Conservation (phyloP, 192 early-diverging fungal genomes). For the Chytriomyces sp. region DNA sequence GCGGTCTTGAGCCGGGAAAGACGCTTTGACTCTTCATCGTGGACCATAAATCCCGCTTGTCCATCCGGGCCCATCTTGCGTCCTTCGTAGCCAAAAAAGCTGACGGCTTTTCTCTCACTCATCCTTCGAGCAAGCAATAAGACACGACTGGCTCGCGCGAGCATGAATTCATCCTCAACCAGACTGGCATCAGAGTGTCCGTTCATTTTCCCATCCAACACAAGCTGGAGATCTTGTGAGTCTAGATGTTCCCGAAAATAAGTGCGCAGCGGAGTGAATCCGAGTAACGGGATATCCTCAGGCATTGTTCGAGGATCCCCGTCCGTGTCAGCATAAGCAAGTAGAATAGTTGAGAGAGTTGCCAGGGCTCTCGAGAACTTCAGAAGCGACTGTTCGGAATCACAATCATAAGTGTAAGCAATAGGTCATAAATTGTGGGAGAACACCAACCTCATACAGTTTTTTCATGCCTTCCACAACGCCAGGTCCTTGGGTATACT, state of each 20-base stretch:
- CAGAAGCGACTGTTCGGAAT: constrained; percentile 2
- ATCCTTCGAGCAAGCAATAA: constrained; percentile 31
- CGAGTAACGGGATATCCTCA: constrained; percentile 40
- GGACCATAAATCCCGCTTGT: constrained; percentile 36
- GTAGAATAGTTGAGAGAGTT: constrained; percentile 35
- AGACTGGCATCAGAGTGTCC: neutral
- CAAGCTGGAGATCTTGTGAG: neutral
- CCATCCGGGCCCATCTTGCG: neutral
- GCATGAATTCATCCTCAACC: neutral
- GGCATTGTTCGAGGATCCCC: constrained; percentile 35
- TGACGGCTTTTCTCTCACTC: constrained; percentile 26
- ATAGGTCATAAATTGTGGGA: neutral
- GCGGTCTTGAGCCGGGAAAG: constrained; percentile 13
- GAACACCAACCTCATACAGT: neutral
- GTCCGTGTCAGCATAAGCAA: constrained; percentile 52
- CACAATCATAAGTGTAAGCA: neutral
- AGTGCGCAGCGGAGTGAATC: constrained; percentile 32
- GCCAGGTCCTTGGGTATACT: constrained; percentile 29
- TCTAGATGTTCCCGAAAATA: constrained; percentile 18
- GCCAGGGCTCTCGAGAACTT: constrained; percentile 31
- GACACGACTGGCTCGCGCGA: constrained; percentile 34
- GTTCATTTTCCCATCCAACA: constrained; percentile 6
- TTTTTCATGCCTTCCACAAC: constrained; percentile 14
- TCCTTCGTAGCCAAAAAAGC: constrained; percentile 41
- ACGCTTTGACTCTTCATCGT: constrained; percentile 35